Percentiles rank a stretch among this genome's conserved stretches.
These are phyloP conservation scores for Vanrija sp. DNA, from an alignment of 1,284 basidiomycete genomes.

Conservation along the genomic window DNA sequence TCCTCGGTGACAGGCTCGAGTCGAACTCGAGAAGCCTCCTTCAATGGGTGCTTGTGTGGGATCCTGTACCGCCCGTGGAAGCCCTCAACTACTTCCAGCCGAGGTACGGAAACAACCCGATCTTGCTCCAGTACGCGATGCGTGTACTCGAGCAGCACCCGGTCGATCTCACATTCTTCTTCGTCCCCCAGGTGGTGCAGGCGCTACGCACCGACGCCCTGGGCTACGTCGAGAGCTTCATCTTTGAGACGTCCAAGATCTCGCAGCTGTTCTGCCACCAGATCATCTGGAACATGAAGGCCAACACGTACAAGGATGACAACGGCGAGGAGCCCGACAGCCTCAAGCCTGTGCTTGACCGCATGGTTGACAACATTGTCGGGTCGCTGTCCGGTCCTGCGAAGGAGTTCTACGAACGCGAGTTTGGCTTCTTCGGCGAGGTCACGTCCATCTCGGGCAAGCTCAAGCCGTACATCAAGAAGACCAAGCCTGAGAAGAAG, in stretches of 20 bases:
- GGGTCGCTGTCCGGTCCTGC: conserved; percentile 85
- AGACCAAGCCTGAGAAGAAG: conserved; percentile 95
- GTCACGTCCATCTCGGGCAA: conserved; percentile 98
- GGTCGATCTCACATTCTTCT: conserved; percentile 95
- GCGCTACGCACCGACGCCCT: conserved; percentile 82
- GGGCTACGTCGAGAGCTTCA: conserved; percentile 92
- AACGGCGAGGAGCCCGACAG: conserved; percentile 69
- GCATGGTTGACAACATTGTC: conserved; percentile 78
- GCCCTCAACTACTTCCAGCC: conserved; percentile 84
- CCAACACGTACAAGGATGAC: conserved; percentile 94
- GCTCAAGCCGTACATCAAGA: conserved; percentile 95
- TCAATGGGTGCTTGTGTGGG: conserved; percentile 83
- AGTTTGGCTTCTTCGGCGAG: conserved; percentile 94
- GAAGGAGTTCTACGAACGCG: conserved; percentile 84
- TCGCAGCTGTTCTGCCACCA: conserved; percentile 99
- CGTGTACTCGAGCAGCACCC: conserved; percentile 92
- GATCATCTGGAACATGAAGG: conserved; percentile 99
- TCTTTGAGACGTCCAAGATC: conserved; percentile 95
- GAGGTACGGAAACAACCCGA: conserved; percentile 74
- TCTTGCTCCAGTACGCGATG: conserved; percentile 94
- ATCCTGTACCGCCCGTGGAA: conserved; percentile 78
- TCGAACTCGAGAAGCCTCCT: conserved; percentile 5
- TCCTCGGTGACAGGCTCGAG: conserved; percentile 71
- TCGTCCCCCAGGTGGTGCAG: conserved; percentile 97
- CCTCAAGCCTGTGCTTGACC: conserved; percentile 91